phyloP scores from a whole-genome alignment of 148 eudicot species.

The Nepenthes gracilis region DNA sequence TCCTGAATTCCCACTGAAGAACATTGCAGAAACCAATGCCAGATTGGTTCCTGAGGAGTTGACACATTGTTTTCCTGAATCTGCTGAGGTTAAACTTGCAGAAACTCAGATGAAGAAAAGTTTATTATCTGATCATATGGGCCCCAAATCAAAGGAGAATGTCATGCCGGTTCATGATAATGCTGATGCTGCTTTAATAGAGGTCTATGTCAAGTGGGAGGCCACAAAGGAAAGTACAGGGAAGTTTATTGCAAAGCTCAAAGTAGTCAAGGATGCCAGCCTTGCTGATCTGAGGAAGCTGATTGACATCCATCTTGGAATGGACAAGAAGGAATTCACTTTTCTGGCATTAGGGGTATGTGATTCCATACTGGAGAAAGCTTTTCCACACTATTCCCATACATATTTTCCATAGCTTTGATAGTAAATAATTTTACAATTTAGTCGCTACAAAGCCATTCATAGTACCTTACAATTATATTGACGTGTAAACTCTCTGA shows the following conservation, averaged over 20 bases:
- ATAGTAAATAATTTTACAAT: background rate
- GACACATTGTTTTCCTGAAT: background rate
- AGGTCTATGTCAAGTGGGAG: constrained; percentile 85
- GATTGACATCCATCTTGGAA: constrained; percentile 62
- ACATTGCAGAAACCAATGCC: constrained; percentile 1
- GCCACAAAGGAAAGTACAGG: constrained; percentile 67
- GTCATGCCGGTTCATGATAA: constrained; percentile 21
- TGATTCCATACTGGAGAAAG: background rate
- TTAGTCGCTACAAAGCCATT: background rate
- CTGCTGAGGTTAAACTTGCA: background rate
- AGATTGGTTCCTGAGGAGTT: background rate
- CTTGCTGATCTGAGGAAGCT: constrained; percentile 82
- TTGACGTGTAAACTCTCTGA: too few relatives aligned
- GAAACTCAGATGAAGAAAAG: background rate
- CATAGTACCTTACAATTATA: too few relatives aligned
- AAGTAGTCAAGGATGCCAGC: constrained; percentile 54
- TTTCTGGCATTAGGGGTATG: constrained; percentile 71
- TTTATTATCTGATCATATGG: background rate
- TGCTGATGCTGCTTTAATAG: constrained; percentile 25
- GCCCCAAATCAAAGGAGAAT: constrained; percentile 46
- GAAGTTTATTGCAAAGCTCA: constrained; percentile 52
- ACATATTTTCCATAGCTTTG: too few relatives aligned
- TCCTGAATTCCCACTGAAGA: constrained; percentile 10
- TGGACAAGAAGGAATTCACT: constrained; percentile 61
- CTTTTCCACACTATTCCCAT: too few relatives aligned